phyloP scores from a whole-genome alignment of 1,139 yeast genomes.

The Nakaseomyces kungkrabaensis region DNA sequence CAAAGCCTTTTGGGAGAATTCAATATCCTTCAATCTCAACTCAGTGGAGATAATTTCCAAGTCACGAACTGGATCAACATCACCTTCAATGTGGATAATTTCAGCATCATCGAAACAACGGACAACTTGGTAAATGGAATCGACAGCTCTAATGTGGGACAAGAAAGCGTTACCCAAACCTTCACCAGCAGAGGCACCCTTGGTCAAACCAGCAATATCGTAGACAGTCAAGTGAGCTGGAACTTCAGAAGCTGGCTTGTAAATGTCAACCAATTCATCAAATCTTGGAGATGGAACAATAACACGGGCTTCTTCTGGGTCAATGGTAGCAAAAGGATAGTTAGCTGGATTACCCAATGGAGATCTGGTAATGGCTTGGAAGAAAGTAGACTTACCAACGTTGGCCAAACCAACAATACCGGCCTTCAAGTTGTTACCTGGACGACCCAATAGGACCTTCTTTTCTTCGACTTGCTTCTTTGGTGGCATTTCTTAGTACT shows the following conservation, averaged over 20 bases:
- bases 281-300: conserved; percentile 91
- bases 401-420: conserved; percentile 97
- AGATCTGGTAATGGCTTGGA: conserved; percentile 80
- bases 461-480: conserved; percentile 86
- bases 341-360: conserved; percentile 98
- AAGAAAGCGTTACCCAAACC: conserved; percentile 97
- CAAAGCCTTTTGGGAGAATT: conserved; percentile 82
- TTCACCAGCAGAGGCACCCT: conserved; percentile 96
- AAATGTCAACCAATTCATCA: conserved; percentile 59
- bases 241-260: conserved; percentile 77
- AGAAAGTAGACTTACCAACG: conserved; percentile 89
- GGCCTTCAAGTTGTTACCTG: conserved; percentile 92
- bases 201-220: conserved; percentile 96
- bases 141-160: conserved; percentile 96
- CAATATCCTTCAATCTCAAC: conserved; percentile 92
- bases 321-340: conserved; percentile 97
- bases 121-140: conserved; percentile 95
- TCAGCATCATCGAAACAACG: conserved; percentile 98
- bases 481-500: conserved; percentile 61
- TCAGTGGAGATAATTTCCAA: conserved; percentile 87
- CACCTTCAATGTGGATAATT: conserved; percentile 95
- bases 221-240: conserved; percentile 92
- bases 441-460: conserved; percentile 90
- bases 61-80: conserved; percentile 92
- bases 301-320: conserved; percentile 97